Evolutionary conservation across 495 filamentous ascomycete species (phyloP).

Genomic region (Penicillium crystallinum): DNA sequence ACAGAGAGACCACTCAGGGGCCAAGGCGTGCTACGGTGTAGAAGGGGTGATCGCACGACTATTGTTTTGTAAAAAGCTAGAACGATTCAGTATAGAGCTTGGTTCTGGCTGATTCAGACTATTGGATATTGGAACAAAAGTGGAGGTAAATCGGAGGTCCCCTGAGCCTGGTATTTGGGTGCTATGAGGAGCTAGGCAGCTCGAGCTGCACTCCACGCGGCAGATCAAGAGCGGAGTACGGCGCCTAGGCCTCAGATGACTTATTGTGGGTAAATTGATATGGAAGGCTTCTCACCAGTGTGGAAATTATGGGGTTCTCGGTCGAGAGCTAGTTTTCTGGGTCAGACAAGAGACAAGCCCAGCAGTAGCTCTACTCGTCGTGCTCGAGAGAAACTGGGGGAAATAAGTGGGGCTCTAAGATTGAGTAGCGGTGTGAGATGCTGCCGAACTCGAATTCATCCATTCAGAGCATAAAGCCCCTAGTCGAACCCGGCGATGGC

Average conservation of each 20-base stretch:
- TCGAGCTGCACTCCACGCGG: not conserved
- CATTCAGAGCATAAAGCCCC: not conserved
- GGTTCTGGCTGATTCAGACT: not conserved
- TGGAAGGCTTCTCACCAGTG: not conserved
- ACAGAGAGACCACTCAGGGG: not conserved
- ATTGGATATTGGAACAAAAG: not conserved
- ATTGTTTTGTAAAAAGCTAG: not conserved
- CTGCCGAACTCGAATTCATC: not conserved
- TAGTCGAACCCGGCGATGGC: not conserved
- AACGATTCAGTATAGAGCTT: not conserved
- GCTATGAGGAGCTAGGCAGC: not conserved
- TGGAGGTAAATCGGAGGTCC: not conserved
- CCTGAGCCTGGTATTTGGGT: not conserved
- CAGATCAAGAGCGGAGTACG: not conserved
- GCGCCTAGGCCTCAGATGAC: not conserved
- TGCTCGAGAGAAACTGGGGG: not conserved
- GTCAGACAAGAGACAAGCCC: not conserved
- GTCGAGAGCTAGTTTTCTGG: not conserved
- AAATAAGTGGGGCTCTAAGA: not conserved
- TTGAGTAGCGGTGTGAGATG: not conserved
- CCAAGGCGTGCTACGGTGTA: not conserved
- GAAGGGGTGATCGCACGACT: not conserved
- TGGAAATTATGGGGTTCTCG: not conserved
- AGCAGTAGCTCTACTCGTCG: not conserved
- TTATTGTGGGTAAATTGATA: not conserved